Percentiles rank a stretch among this genome's conserved stretches.
phyloP scores from a whole-genome alignment of 805 yeast species.

The Candida maris region DNA sequence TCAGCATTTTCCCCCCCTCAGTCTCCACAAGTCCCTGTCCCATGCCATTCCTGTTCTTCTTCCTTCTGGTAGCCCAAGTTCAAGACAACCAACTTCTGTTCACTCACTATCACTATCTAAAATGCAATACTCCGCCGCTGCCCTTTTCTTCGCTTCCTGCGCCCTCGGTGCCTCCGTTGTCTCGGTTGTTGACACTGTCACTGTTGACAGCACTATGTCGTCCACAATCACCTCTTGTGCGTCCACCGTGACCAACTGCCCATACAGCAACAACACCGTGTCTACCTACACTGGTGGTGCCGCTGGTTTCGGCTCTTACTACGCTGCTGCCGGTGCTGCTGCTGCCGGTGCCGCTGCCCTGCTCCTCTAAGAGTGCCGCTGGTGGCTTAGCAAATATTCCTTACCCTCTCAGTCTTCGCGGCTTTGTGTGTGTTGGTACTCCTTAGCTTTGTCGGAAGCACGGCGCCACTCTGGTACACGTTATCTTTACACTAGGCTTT shows the following conservation, averaged over 20 bases:
- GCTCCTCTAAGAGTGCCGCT: conserved; percentile 29
- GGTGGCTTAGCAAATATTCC: too few species aligned
- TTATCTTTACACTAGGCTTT: too few species aligned
- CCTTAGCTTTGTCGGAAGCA: too few species aligned
- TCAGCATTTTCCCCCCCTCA: conserved; percentile 2
- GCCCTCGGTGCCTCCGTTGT: conserved; percentile 36
- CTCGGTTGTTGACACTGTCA: conserved; percentile 30
- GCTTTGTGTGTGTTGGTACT: too few species aligned
- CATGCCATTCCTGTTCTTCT: background rate
- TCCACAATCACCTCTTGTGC: conserved; percentile 39
- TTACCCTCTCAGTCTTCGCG: too few species aligned
- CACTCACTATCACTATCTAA: conserved; percentile 17
- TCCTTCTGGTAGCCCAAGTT: background rate
- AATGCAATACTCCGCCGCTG: conserved; percentile 47
- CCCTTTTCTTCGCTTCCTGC: conserved; percentile 35
- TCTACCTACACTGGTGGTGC: conserved; percentile 34
- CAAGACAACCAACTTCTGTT: conserved; percentile 24
- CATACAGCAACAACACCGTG: conserved; percentile 30
- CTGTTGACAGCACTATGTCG: conserved; percentile 34
- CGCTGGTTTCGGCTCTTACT: conserved; percentile 28
- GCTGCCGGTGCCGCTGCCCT: conserved; percentile 35
- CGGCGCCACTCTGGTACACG: too few species aligned
- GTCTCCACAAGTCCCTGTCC: background rate
- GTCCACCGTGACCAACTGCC: conserved; percentile 41
- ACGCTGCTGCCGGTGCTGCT: conserved; percentile 33